A percentile compares a stretch with the other conserved stretches of the same genome.
Evolutionary conservation across 768 basidiomycete genomes (phyloP).

Genomic region (Amanita inopinata): DNA sequence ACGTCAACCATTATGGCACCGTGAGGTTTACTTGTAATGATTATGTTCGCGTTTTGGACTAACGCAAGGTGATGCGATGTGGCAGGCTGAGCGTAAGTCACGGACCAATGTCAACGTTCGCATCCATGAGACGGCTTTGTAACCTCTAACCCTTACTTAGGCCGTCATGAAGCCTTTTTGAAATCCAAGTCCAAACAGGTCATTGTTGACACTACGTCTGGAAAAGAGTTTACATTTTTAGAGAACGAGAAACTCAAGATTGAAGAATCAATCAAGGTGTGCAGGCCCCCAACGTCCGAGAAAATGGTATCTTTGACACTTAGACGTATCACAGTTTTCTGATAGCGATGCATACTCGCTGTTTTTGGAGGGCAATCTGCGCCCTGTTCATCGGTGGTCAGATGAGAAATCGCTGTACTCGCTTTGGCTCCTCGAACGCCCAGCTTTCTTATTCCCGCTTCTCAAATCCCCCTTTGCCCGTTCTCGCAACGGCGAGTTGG

Average conservation of each 20-base stretch:
- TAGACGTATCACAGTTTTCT: slow-evolving; percentile 52
- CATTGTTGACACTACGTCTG: slow-evolving; percentile 38
- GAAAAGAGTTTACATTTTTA: slow-evolving; percentile 41
- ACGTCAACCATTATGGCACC: slow-evolving; percentile 44
- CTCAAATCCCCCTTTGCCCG: slow-evolving; percentile 29
- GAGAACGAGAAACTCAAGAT: slow-evolving; percentile 75
- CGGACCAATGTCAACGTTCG: background rate
- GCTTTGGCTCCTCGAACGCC: slow-evolving; percentile 86
- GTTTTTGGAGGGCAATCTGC: slow-evolving; percentile 68
- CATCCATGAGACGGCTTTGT: background rate
- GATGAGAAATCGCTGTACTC: slow-evolving; percentile 67
- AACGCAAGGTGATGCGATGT: background rate
- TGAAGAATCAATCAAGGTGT: slow-evolving; percentile 83
- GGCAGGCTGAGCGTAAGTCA: slow-evolving; percentile 21
- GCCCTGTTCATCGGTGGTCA: slow-evolving; percentile 80
- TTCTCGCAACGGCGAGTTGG: slow-evolving; percentile 15
- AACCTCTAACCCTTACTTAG: slow-evolving; percentile 23
- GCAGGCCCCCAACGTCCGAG: background rate
- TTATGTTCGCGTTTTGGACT: background rate
- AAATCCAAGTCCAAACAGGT: slow-evolving; percentile 53
- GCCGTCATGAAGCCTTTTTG: slow-evolving; percentile 80
- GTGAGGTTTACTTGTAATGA: slow-evolving; percentile 32
- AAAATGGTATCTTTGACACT: background rate
- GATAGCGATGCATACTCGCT: slow-evolving; percentile 56
- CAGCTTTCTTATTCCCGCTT: slow-evolving; percentile 67